Evolutionary conservation across 2,329 filamentous ascomycete species (phyloP).

Genomic region (Dactylellina parvicollis): DNA sequence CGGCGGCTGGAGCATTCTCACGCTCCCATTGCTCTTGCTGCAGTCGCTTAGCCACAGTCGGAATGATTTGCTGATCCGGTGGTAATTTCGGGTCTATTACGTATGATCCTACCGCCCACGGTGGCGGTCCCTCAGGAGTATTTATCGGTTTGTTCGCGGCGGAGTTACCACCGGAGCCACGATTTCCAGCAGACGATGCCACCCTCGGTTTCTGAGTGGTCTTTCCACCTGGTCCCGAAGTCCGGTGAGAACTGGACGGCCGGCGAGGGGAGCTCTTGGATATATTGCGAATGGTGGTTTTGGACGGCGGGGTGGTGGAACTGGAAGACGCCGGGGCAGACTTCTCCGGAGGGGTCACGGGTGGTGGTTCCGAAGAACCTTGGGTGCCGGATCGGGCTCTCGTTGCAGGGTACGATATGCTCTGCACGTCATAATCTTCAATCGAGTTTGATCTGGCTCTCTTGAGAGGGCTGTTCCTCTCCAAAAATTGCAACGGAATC

Average conservation of each 20-base stretch:
- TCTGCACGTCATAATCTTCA: constrained; percentile 57
- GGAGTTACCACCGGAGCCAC: constrained; percentile 71
- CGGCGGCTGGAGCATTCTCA: constrained; percentile 83
- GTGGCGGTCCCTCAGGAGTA: constrained; percentile 92
- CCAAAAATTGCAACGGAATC: constrained; percentile 75
- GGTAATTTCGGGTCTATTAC: constrained; percentile 93
- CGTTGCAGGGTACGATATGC: constrained; percentile 52
- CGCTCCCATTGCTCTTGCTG: constrained; percentile 96
- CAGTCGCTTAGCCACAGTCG: constrained; percentile 88
- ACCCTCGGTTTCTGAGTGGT: constrained; percentile 59
- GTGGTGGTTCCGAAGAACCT: constrained; percentile 31
- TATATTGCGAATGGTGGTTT: constrained; percentile 51
- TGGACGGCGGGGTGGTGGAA: constrained; percentile 35
- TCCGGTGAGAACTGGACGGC: constrained; percentile 62
- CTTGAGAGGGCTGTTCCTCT: constrained; percentile 75
- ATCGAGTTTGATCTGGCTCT: constrained; percentile 62
- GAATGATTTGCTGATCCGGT: constrained; percentile 92
- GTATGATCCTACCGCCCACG: constrained; percentile 94
- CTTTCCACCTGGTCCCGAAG: constrained; percentile 59
- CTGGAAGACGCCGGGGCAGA: constrained; percentile 13
- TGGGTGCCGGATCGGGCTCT: constrained; percentile 39
- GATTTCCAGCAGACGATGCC: constrained; percentile 61
- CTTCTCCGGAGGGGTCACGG: constrained; percentile 57
- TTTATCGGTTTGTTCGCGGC: constrained; percentile 65
- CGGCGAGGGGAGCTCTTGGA: constrained; percentile 61